Conservation (phyloP, 2,329 filamentous ascomycete species). For the Pseudovirgaria hyperparasitica region DNA sequence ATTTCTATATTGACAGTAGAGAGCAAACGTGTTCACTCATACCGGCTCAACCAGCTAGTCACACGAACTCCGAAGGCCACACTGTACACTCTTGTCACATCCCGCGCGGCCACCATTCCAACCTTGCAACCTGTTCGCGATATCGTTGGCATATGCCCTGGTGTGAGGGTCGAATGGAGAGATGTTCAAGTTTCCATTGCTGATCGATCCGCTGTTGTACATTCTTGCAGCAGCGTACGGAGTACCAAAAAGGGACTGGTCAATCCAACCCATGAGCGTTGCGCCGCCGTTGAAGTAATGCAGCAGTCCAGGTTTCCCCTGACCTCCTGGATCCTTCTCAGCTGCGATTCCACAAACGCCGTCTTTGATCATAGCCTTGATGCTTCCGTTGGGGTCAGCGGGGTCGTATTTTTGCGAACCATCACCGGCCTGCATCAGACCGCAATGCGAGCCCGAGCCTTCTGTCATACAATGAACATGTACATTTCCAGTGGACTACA, state of each 20-base stretch:
- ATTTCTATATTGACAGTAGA: too few species aligned
- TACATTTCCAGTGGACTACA: slow-evolving; percentile 8
- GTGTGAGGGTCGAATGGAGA: slow-evolving; percentile 2
- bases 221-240: slow-evolving; percentile 8
- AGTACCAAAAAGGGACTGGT: slow-evolving; percentile 5
- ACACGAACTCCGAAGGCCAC: slow-evolving; percentile 3
- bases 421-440: slow-evolving; percentile 9
- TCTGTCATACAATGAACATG: slow-evolving; percentile 7
- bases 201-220: slow-evolving; percentile 8
- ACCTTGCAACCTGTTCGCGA: slow-evolving; percentile 8
- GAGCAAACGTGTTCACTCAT: too few species aligned
- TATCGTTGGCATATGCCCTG: slow-evolving; percentile 9
- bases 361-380: slow-evolving; percentile 7
- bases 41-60: too few species aligned
- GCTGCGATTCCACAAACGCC: slow-evolving; percentile 6
- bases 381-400: slow-evolving; percentile 5
- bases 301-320: slow-evolving; percentile 6
- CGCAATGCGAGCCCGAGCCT: slow-evolving; percentile 6
- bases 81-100: slow-evolving; percentile 5
- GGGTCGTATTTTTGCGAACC: slow-evolving; percentile 3
- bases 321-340: background rate
- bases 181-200: slow-evolving; percentile 4
- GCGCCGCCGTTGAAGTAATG: slow-evolving; percentile 6
- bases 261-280: slow-evolving; percentile 4
- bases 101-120: slow-evolving; percentile 7